Base-by-base conservation (phyloP, 139 green algal genomes). In the Coelastrella sp. region DNA sequence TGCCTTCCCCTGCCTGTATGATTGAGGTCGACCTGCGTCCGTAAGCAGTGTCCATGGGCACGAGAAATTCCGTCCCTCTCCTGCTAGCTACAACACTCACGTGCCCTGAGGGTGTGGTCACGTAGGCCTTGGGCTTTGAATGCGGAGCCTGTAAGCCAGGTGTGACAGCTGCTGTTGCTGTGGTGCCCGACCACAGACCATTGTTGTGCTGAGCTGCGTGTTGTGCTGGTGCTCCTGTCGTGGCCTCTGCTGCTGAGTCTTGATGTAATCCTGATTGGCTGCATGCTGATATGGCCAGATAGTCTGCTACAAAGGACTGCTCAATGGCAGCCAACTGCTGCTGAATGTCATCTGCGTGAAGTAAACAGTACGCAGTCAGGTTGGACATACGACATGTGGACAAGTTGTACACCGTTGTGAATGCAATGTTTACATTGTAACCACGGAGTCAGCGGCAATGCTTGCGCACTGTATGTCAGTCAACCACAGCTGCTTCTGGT, bases 321-420 rank as follows among this genome's bases (percentile, higher is more conserved):
- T 73, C 59, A 12, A 86, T 74, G 59, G 59, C 59, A 58, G 81
- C 59, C 81, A 86, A 59, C 81, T 86, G 79, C 57, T 68, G 57
- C 57, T 68, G 57, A n/a, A 85, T 85, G 14, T 57, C 78, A 57
- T 83, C 72, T 78, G 72, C n/a, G 56, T 12, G 4, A 27, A 19
- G 20, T 78, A 14, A 24, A 19, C n/a, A 78, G 22, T 7, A 49
- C 35, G 35, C 35, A 49, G 3, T 49, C 35, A 49, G 3, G 35
- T 49, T 49, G 35, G 35, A 49, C 35, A 49, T 49, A n/a, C n/a
- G n/a, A n/a, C n/a, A n/a, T n/a, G n/a, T 49, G 35, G 35, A 49
- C 35, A 49, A 5, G 1, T 49, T 3, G 3, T 5, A 49, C 35
- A 49, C 35, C 63, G 3, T 4, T 7, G 5, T 7, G 63, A 15